Percentiles rank a stretch among this genome's conserved stretches.
Evolutionary conservation across 2,329 filamentous ascomycete genomes (phyloP).

Genomic region (Exophiala sideris): DNA sequence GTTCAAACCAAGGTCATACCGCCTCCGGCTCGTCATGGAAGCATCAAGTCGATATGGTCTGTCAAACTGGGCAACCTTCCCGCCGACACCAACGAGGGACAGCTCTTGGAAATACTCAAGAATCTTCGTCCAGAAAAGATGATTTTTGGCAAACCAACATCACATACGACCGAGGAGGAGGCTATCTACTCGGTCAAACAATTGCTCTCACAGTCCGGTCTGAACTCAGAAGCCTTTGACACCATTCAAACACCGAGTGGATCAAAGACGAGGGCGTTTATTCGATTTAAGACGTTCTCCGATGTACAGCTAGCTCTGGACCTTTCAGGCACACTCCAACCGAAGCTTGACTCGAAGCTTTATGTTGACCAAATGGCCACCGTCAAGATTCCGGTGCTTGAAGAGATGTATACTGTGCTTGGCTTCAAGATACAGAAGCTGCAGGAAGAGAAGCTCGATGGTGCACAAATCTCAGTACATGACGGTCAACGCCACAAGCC

Average conservation of each 20-base stretch:
- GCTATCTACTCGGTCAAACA: background rate
- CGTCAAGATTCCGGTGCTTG: constrained; percentile 2
- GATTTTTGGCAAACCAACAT: constrained; percentile 3
- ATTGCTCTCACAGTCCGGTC: background rate
- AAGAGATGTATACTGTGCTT: constrained; percentile 3
- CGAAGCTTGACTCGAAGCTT: constrained; percentile 7
- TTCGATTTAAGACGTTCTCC: background rate
- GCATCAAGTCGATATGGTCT: constrained; percentile 5
- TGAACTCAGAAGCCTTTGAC: constrained; percentile 3
- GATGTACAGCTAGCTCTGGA: background rate
- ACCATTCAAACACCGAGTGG: background rate
- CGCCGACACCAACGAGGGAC: background rate
- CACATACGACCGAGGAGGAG: background rate
- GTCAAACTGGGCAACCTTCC: constrained; percentile 9
- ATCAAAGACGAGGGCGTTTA: constrained; percentile 4
- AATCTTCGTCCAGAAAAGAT: constrained; percentile 2
- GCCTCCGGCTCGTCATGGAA: background rate
- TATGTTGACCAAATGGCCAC: constrained; percentile 8
- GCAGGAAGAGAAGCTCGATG: constrained; percentile 1
- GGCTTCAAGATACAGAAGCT: constrained; percentile 2
- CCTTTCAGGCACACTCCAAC: background rate
- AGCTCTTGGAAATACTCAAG: constrained; percentile 1
- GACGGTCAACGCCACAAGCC: background rate
- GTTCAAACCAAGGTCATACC: background rate
- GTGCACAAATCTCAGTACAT: background rate